Conservation (phyloP, 495 filamentous ascomycete genomes). For the Xanthoparmelia taractica region DNA sequence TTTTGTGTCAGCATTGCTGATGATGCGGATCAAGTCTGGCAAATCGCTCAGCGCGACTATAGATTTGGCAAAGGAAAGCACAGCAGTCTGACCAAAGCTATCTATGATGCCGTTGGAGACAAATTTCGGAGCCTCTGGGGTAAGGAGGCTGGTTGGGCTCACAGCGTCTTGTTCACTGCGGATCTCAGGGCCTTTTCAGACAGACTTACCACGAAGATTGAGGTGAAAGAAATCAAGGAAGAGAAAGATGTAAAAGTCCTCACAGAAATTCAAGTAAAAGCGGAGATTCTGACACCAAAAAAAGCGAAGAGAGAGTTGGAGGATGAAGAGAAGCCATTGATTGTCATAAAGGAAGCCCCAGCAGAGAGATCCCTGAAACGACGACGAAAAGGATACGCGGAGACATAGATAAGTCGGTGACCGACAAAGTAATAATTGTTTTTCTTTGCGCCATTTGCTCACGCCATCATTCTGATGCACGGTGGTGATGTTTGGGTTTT, state of each 20-base stretch:
- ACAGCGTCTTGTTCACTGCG: slow-evolving; percentile 92
- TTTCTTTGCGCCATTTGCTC: background rate
- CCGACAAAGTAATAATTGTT: slow-evolving; percentile 28
- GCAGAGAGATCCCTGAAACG: slow-evolving; percentile 21
- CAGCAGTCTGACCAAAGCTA: slow-evolving; percentile 77
- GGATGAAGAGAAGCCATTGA: slow-evolving; percentile 26
- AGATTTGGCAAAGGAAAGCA: slow-evolving; percentile 78
- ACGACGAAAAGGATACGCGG: slow-evolving; percentile 14
- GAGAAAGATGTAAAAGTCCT: slow-evolving; percentile 27
- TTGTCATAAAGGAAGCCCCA: slow-evolving; percentile 24
- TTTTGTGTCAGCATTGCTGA: background rate
- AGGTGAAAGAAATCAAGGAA: slow-evolving; percentile 38
- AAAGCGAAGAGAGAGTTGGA: slow-evolving; percentile 31
- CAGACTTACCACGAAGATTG: slow-evolving; percentile 41
- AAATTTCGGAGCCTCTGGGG: slow-evolving; percentile 91
- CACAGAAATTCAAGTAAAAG: slow-evolving; percentile 25
- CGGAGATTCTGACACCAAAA: slow-evolving; percentile 19
- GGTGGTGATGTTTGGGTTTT: background rate
- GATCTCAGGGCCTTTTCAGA: slow-evolving; percentile 77
- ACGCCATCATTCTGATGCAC: background rate
- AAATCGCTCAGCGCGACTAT: slow-evolving; percentile 95
- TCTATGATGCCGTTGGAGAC: slow-evolving; percentile 83
- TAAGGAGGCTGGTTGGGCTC: slow-evolving; percentile 91
- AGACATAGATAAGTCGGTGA: slow-evolving; percentile 45
- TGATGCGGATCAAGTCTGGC: slow-evolving; percentile 59